phyloP scores from a whole-genome alignment of 805 yeast species.

The Sugiyamaella marilandica region DNA sequence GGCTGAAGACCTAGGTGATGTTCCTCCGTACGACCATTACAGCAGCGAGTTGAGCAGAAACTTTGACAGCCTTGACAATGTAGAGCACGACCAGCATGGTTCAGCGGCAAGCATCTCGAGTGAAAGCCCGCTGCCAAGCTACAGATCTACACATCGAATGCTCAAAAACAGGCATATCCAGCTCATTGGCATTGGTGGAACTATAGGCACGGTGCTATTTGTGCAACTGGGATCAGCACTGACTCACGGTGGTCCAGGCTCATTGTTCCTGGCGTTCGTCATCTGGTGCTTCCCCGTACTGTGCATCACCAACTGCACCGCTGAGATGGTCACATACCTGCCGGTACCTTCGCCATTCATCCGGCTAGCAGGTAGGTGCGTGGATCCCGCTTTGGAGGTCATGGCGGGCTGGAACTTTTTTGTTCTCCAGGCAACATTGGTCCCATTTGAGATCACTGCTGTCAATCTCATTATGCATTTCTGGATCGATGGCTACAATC shows the following conservation, averaged over 20 bases:
- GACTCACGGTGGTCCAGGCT: constrained; percentile 64
- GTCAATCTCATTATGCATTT: constrained; percentile 73
- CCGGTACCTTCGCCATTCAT: constrained; percentile 78
- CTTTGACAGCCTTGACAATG: no score
- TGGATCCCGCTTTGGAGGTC: constrained; percentile 69
- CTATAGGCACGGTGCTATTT: constrained; percentile 76
- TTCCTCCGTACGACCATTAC: no score
- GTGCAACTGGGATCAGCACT: constrained; percentile 66
- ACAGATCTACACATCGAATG: constrained; percentile 41
- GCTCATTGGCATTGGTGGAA: constrained; percentile 74
- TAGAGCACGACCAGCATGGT: not conserved
- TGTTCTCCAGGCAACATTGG: constrained; percentile 67
- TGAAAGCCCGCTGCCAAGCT: constrained; percentile 13
- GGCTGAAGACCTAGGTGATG: not conserved
- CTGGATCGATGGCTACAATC: constrained; percentile 73
- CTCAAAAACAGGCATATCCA: constrained; percentile 69
- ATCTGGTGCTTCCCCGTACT: constrained; percentile 69
- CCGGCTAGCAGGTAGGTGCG: constrained; percentile 66
- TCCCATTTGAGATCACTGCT: constrained; percentile 80
- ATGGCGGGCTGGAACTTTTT: constrained; percentile 79
- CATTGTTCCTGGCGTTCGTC: constrained; percentile 57
- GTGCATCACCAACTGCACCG: constrained; percentile 62
- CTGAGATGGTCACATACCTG: constrained; percentile 72
- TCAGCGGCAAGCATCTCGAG: not conserved
- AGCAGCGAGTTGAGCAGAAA: no score